Evolutionary conservation across 1,139 yeast genomes (phyloP).

Genomic region (Kodamaea ohmeri): DNA sequence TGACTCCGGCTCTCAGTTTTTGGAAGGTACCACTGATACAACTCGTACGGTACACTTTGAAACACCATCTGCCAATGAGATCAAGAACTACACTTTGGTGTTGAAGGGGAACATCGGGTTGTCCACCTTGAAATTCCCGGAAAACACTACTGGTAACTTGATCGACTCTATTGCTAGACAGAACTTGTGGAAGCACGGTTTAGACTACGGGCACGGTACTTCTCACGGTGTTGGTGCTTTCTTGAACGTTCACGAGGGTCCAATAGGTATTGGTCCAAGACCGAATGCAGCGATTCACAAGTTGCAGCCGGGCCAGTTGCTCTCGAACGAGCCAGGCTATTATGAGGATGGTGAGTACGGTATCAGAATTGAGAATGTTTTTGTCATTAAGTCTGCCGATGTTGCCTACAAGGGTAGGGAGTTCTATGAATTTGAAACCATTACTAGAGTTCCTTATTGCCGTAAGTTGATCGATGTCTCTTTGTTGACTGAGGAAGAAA

Average conservation of each 20-base stretch:
- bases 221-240: slow-evolving; percentile 97
- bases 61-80: slow-evolving; percentile 64
- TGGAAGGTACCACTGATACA: slow-evolving; percentile 95
- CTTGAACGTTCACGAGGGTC: slow-evolving; percentile 95
- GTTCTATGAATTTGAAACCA: slow-evolving; percentile 76
- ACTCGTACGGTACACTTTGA: slow-evolving; percentile 89
- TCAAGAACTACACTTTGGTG: slow-evolving; percentile 78
- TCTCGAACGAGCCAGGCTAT: slow-evolving; percentile 95
- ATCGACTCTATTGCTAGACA: slow-evolving; percentile 91
- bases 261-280: slow-evolving; percentile 84
- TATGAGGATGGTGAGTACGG: slow-evolving; percentile 94
- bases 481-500: slow-evolving; percentile 63
- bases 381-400: slow-evolving; percentile 55
- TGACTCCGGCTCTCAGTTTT: slow-evolving; percentile 92
- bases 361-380: slow-evolving; percentile 85
- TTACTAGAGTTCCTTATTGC: slow-evolving; percentile 89
- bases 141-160: slow-evolving; percentile 77
- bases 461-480: slow-evolving; percentile 57
- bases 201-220: slow-evolving; percentile 95
- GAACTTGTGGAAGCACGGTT: slow-evolving; percentile 77
- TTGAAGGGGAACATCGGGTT: slow-evolving; percentile 88
- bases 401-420: slow-evolving; percentile 46
- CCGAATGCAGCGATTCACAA: slow-evolving; percentile 44
- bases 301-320: slow-evolving; percentile 68
- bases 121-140: slow-evolving; percentile 77